Conservation (phyloP, 1,284 basidiomycete species). For the Sporisorium sorghi region DNA sequence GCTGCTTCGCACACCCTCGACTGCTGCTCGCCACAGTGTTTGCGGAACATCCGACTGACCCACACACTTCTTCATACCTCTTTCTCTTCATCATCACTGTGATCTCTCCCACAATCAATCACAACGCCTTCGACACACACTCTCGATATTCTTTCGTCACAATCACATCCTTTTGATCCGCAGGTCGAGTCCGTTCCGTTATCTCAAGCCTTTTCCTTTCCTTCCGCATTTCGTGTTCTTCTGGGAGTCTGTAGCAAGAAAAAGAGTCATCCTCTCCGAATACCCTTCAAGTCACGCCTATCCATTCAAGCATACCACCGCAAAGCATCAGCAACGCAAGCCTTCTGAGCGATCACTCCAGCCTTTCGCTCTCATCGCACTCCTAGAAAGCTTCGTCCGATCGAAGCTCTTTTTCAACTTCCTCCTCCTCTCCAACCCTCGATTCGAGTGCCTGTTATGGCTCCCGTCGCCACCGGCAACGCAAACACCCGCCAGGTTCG, state of each 20-base stretch:
- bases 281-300: constrained; percentile 23
- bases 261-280: constrained; percentile 39
- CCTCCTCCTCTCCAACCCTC: neutral
- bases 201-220: constrained; percentile 31
- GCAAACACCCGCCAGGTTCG: constrained; percentile 37
- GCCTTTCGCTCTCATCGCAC: constrained; percentile 1
- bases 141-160: no score
- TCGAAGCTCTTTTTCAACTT: constrained; percentile 11
- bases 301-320: constrained; percentile 12
- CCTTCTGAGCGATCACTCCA: constrained; percentile 4
- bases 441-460: constrained; percentile 45
- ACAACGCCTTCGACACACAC: constrained; percentile 4
- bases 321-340: constrained; percentile 80
- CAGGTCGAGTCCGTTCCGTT: constrained; percentile 35
- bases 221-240: constrained; percentile 25
- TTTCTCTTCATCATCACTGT: neutral
- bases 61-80: constrained; percentile 8
- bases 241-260: constrained; percentile 37
- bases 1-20: neutral
- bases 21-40: constrained; percentile 9
- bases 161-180: constrained; percentile 18
- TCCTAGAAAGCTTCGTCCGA: constrained; percentile 21
- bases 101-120: constrained; percentile 3
- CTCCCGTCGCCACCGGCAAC: constrained; percentile 31
- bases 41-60: constrained; percentile 18